Percentiles rank a stretch among this genome's conserved stretches.
These are phyloP conservation scores for Rhizophagus prolifer DNA, from an alignment of 192 early-diverging fungal genomes.

Conservation along the genomic window DNA sequence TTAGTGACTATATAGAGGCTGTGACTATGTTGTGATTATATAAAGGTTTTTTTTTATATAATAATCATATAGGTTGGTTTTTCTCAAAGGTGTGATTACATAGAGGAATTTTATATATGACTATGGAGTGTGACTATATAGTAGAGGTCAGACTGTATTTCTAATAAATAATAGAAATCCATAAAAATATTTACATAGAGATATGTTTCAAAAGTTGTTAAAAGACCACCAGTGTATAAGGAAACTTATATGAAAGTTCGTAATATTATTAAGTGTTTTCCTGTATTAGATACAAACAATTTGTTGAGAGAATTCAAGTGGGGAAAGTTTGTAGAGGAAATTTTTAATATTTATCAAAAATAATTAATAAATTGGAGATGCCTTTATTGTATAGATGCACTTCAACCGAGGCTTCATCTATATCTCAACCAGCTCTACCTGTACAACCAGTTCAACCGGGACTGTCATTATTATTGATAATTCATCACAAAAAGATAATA, in stretches of 20 bases:
- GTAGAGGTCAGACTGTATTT: too few species aligned
- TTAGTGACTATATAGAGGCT: too few species aligned
- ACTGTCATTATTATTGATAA: too few species aligned
- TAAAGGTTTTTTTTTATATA: too few species aligned
- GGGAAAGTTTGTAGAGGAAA: background rate
- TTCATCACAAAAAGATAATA: background rate
- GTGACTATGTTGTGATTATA: too few species aligned
- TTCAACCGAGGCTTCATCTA: background rate
- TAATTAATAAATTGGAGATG: background rate
- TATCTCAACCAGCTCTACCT: background rate
- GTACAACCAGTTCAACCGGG: too few species aligned
- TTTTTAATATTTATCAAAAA: background rate
- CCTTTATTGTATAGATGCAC: background rate
- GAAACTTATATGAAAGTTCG: background rate
- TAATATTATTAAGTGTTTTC: background rate
- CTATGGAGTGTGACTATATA: too few species aligned
- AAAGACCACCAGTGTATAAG: background rate
- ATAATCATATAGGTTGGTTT: too few species aligned
- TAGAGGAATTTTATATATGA: too few species aligned
- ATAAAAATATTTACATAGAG: background rate
- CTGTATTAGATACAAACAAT: background rate
- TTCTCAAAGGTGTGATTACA: too few species aligned
- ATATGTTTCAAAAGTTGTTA: background rate
- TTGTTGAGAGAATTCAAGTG: background rate
- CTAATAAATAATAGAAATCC: background rate